phyloP scores from a whole-genome alignment of 2,329 filamentous ascomycete species.

The Helotiales sp. region DNA sequence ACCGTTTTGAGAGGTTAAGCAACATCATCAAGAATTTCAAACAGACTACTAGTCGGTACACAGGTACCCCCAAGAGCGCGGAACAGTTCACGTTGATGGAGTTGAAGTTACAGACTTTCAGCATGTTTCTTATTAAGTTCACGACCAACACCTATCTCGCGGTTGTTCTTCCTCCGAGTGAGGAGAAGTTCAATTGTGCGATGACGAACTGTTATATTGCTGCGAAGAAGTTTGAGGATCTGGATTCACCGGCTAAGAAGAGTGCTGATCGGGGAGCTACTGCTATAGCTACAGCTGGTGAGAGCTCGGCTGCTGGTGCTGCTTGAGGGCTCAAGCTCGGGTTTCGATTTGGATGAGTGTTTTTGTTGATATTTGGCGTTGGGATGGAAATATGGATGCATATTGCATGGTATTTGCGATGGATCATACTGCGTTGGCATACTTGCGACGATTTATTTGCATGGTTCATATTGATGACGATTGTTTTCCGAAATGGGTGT shows the following conservation, averaged over 20 bases:
- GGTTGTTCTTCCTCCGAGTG: constrained; percentile 85
- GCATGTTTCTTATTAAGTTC: constrained; percentile 91
- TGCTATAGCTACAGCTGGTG: no score
- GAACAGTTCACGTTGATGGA: constrained; percentile 82
- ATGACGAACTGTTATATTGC: constrained; percentile 89
- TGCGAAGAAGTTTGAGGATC: constrained; percentile 73
- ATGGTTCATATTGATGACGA: background rate
- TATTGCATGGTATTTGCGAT: no score
- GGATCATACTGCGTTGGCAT: no score
- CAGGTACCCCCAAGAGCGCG: constrained; percentile 75
- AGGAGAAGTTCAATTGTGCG: constrained; percentile 87
- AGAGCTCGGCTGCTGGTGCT: background rate
- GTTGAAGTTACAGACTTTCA: constrained; percentile 79
- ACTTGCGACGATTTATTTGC: no score
- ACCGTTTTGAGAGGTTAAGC: constrained; percentile 91
- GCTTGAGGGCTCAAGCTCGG: background rate
- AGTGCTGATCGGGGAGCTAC: constrained; percentile 31
- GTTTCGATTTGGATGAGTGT: background rate
- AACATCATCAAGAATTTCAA: constrained; percentile 99
- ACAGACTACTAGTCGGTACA: constrained; percentile 75
- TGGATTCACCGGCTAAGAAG: constrained; percentile 52
- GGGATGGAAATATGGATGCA: no score
- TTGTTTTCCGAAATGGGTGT: background rate
- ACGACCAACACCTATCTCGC: constrained; percentile 98
- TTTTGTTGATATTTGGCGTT: background rate